Conservation (phyloP, 108 stramenopile species). For the Phaeodactylum tricornutum region DNA sequence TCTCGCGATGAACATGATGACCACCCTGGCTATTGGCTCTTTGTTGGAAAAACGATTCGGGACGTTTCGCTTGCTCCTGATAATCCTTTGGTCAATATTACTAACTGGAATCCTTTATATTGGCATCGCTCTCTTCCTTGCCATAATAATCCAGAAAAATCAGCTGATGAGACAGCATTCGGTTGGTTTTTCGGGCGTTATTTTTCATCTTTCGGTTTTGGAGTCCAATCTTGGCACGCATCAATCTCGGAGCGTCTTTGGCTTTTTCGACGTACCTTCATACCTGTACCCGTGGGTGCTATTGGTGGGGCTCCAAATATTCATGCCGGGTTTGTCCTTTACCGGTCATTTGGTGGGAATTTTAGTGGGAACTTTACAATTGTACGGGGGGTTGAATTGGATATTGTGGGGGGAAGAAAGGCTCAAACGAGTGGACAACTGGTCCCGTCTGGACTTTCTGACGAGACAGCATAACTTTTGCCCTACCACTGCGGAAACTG, state of each 20-base stretch:
- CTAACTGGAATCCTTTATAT: slow-evolving; percentile 46
- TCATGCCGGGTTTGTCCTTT: slow-evolving; percentile 68
- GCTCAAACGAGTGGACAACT: no score
- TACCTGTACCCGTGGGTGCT: slow-evolving; percentile 73
- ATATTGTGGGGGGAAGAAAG: no score
- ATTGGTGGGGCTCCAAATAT: slow-evolving; percentile 51
- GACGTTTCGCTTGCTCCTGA: slow-evolving; percentile 34
- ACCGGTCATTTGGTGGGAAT: slow-evolving; percentile 73
- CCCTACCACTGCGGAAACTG: no score
- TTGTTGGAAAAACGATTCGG: slow-evolving; percentile 61
- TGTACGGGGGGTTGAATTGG: slow-evolving; percentile 28
- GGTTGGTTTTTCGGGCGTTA: slow-evolving; percentile 73
- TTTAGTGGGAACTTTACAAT: slow-evolving; percentile 51
- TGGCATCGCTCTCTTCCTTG: slow-evolving; percentile 29
- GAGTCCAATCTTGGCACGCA: slow-evolving; percentile 41
- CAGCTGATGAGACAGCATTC: slow-evolving; percentile 48
- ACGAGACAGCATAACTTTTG: no score
- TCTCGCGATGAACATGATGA: slow-evolving; percentile 88
- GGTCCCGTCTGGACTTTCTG: no score
- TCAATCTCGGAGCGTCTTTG: slow-evolving; percentile 54
- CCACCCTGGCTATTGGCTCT: slow-evolving; percentile 45
- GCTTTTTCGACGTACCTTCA: slow-evolving; percentile 51
- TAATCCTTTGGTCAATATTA: slow-evolving; percentile 52
- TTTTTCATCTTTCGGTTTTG: slow-evolving; percentile 75
- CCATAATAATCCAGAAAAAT: slow-evolving; percentile 30